phyloP scores from a whole-genome alignment of 2,329 filamentous ascomycete species.

The Tolypocladium tundrense region DNA sequence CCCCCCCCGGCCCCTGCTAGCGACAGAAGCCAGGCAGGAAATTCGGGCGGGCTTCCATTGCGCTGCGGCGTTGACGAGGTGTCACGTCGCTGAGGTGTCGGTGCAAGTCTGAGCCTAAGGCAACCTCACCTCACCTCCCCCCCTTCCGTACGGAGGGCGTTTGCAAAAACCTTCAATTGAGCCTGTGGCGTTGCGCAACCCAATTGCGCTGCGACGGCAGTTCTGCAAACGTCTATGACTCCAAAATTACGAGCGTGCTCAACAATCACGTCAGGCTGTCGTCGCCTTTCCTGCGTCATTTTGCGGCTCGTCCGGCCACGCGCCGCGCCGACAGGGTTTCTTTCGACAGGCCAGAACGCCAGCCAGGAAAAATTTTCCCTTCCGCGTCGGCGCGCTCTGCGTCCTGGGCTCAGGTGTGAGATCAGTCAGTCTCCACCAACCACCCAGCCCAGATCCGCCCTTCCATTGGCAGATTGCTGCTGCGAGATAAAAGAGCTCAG shows the following conservation, averaged over 20 bases:
- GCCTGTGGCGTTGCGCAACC: not conserved
- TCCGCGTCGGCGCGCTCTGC: not conserved
- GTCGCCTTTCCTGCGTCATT: not conserved
- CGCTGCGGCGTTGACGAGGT: not conserved
- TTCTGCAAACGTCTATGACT: not conserved
- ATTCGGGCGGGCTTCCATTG: not conserved
- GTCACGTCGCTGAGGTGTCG: not conserved
- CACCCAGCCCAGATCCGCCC: not conserved
- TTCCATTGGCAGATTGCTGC: not conserved
- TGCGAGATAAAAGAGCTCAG: not conserved
- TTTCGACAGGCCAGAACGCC: not conserved
- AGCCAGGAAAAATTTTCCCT: slow-evolving; percentile 1
- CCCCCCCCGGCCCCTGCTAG: not conserved
- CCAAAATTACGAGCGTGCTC: not conserved
- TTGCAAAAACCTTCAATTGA: not conserved
- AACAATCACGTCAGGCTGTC: not conserved
- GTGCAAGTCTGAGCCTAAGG: not conserved
- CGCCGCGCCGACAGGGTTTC: not conserved
- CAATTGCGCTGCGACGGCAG: not conserved
- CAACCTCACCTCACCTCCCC: not conserved
- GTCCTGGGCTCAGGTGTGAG: not conserved
- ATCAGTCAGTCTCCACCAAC: not conserved
- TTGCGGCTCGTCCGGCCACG: not conserved
- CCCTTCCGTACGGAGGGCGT: too few relatives aligned
- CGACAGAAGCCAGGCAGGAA: not conserved